Conservation (phyloP, 2,329 filamentous ascomycete species). For the Penicillium thymicola region DNA sequence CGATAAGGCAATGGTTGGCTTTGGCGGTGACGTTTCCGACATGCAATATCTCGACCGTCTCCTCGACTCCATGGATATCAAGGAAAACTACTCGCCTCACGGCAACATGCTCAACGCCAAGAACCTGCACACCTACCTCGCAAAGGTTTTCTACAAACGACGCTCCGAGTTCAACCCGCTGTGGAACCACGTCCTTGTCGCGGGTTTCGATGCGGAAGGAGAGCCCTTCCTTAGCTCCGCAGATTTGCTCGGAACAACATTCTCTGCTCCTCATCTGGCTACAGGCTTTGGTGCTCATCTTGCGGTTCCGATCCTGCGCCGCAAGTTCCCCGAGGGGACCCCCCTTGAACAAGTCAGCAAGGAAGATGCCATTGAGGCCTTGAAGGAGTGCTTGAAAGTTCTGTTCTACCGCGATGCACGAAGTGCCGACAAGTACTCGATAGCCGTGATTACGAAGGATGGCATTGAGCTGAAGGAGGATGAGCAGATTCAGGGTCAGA, state of each 20-base stretch:
- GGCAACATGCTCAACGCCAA: slow-evolving; percentile 70
- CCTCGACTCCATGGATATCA: slow-evolving; percentile 78
- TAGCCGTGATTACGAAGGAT: slow-evolving; percentile 84
- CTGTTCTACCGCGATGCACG: slow-evolving; percentile 95
- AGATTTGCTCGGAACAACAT: slow-evolving; percentile 90
- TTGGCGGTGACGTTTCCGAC: slow-evolving; percentile 95
- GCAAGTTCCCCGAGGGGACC: slow-evolving; percentile 78
- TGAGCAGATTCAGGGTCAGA: slow-evolving; percentile 89
- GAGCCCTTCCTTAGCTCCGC: slow-evolving; percentile 88
- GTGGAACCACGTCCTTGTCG: slow-evolving; percentile 94
- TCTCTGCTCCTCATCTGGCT: slow-evolving; percentile 79
- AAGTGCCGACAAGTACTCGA: slow-evolving; percentile 85
- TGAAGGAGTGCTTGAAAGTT: slow-evolving; percentile 97
- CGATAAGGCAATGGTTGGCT: slow-evolving; percentile 78
- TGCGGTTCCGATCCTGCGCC: slow-evolving; percentile 86
- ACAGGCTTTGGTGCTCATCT: slow-evolving; percentile 93
- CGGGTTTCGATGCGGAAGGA: slow-evolving; percentile 73
- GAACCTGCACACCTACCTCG: slow-evolving; percentile 94
- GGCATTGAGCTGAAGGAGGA: slow-evolving; percentile 81
- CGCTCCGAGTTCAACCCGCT: slow-evolving; percentile 94
- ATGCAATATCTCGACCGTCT: slow-evolving; percentile 98
- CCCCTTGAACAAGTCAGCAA: slow-evolving; percentile 66
- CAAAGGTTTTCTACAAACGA: slow-evolving; percentile 93
- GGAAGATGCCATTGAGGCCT: slow-evolving; percentile 73
- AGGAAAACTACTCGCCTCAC: slow-evolving; percentile 73